Conservation (phyloP, 768 basidiomycete genomes). For the Xerocomus spinulosus region DNA sequence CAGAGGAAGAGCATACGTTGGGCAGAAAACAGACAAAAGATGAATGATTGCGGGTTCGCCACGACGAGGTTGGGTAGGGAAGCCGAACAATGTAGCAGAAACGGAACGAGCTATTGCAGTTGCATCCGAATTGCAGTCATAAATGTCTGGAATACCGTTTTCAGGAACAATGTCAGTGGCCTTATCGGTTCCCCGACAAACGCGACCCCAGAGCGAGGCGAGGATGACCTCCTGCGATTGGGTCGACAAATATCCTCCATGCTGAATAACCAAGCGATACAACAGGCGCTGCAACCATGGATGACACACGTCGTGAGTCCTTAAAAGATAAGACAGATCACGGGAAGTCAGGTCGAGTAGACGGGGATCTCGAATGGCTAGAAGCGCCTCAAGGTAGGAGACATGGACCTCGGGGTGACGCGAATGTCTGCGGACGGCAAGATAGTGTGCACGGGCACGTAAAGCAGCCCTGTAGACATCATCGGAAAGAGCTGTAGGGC, state of each 20-base stretch:
- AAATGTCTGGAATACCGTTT: not conserved
- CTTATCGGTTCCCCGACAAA: slow-evolving; percentile 3
- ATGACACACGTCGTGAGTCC: slow-evolving; percentile 31
- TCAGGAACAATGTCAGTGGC: not conserved
- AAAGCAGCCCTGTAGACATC: slow-evolving; percentile 15
- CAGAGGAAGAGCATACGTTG: slow-evolving; percentile 23
- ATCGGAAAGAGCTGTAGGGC: slow-evolving; percentile 11
- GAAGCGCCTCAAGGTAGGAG: slow-evolving; percentile 42
- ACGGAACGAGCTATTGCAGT: slow-evolving; percentile 13
- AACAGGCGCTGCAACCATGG: slow-evolving; percentile 38
- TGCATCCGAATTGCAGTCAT: slow-evolving; percentile 3
- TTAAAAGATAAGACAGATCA: slow-evolving; percentile 34
- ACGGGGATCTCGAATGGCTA: slow-evolving; percentile 25
- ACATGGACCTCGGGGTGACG: slow-evolving; percentile 42
- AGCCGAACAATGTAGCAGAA: slow-evolving; percentile 10
- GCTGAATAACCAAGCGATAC: slow-evolving; percentile 35
- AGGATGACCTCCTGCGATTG: slow-evolving; percentile 33
- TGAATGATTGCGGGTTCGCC: not conserved
- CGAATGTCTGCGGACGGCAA: slow-evolving; percentile 35
- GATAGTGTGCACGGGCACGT: slow-evolving; percentile 40
- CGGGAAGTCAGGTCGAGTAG: slow-evolving; percentile 31
- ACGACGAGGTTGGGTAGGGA: not conserved
- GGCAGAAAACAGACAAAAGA: slow-evolving; percentile 27
- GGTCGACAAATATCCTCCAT: slow-evolving; percentile 23
- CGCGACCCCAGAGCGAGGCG: slow-evolving; percentile 34